Evolutionary conservation across 768 basidiomycete species (phyloP), one percentile per base, ranked within the genome.

Genomic region (Crassisporium funariophilum): DNA sequence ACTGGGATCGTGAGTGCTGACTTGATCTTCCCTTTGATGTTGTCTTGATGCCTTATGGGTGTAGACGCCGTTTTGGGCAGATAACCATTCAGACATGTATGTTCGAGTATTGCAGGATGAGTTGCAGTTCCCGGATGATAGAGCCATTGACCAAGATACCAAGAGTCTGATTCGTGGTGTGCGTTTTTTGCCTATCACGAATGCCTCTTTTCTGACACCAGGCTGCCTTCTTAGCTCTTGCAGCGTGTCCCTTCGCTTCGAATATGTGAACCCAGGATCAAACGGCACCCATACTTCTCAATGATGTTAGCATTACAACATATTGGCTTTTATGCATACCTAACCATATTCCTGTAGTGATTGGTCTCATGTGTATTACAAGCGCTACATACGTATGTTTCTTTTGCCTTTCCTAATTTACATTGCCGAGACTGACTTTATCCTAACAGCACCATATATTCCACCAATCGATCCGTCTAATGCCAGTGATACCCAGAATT

Each of bases 401-500:
- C 33, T 39, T 7, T 56, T 54, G 19, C 44, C 35, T 35, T 43
- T 9, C 25, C 39, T 13, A 23, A 25, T 21, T 15, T 23, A 39
- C 11, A 35, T 50, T 33, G 21, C 13, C 4, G 50, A 45, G 13
- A 29, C 21, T 31, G 33, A 49, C 46, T 20, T 25, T 43, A 16
- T 31, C 13, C 50, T 20, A 57, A 83, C 55, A 92, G 90, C 93
- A 70, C 91, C 91, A 34, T 93, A 94, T 76, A 91, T 93, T 61
- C 92, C 91, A 12, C 88, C 88, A 22, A 91, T 93, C 62, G 91
- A 95, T 64, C 88, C 90, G 16, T 81, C 82, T 34, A 91, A 95
- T 69, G 94, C 94, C 50, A 84, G 86, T 58, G 97, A 99, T 78
- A 95, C 91, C 55, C 91, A 91, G 66, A 98, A 98, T 70, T 99